phyloP scores from a whole-genome alignment of 2,329 filamentous ascomycete species.

The Xylariomycetidae sp. region DNA sequence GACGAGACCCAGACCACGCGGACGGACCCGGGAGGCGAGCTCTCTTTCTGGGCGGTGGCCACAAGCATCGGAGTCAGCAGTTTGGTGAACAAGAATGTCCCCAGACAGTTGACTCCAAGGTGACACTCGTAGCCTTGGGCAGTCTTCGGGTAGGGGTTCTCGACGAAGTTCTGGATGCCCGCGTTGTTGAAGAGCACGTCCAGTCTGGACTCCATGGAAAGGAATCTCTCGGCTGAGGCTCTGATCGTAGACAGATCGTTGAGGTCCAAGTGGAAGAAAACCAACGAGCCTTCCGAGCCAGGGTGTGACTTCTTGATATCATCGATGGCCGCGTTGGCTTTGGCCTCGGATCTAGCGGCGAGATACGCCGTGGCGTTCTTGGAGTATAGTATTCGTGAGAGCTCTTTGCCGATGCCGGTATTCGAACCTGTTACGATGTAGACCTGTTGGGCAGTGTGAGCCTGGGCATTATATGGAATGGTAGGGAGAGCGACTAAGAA shows the following conservation, averaged over 20 bases:
- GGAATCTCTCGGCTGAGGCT: slow-evolving; percentile 29
- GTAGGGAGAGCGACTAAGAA: background rate
- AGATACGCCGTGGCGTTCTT: slow-evolving; percentile 9
- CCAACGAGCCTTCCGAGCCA: slow-evolving; percentile 26
- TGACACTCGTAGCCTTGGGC: slow-evolving; percentile 26
- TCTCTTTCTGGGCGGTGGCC: slow-evolving; percentile 14
- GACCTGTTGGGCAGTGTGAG: slow-evolving; percentile 4
- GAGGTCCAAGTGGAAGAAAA: slow-evolving; percentile 33
- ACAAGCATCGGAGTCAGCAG: slow-evolving; percentile 18
- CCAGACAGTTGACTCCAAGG: slow-evolving; percentile 23
- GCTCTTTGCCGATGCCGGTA: slow-evolving; percentile 8
- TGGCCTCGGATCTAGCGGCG: slow-evolving; percentile 6
- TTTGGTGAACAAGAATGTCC: slow-evolving; percentile 21
- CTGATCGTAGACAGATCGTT: slow-evolving; percentile 33
- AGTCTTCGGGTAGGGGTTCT: slow-evolving; percentile 20
- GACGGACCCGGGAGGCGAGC: slow-evolving; percentile 3
- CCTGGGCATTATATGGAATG: background rate
- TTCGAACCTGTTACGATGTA: slow-evolving; percentile 10
- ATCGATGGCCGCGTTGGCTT: slow-evolving; percentile 6
- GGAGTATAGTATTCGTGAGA: slow-evolving; percentile 9
- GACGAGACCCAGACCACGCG: slow-evolving; percentile 25
- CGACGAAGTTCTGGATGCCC: slow-evolving; percentile 27
- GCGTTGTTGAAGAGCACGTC: slow-evolving; percentile 36
- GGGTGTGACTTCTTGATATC: slow-evolving; percentile 23
- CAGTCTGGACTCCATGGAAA: slow-evolving; percentile 27